Evolutionary conservation across 805 yeast species (phyloP).

Genomic region (Candida morakotiae): DNA sequence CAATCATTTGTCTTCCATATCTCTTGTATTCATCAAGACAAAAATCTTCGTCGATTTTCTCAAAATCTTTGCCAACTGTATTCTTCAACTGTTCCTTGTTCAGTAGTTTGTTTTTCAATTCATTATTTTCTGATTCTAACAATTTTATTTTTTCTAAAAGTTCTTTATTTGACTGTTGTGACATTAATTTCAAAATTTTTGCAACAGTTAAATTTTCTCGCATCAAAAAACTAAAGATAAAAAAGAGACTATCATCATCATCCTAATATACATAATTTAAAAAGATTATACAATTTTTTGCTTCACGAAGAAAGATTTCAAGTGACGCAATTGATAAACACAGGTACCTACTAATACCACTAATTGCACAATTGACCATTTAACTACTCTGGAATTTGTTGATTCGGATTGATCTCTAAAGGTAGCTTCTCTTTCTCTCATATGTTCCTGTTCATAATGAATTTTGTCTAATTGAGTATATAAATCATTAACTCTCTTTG

Average conservation of each 20-base stretch:
- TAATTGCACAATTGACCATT: conserved; percentile 73
- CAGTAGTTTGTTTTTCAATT: no score
- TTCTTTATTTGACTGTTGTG: conserved; percentile 12
- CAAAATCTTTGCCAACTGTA: conserved; percentile 1
- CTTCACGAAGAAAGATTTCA: conserved; percentile 79
- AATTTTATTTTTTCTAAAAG: conserved; percentile 19
- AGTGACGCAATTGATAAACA: conserved; percentile 69
- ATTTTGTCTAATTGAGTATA: conserved; percentile 38
- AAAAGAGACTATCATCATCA: neutral
- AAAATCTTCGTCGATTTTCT: conserved; percentile 13
- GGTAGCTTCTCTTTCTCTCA: conserved; percentile 71
- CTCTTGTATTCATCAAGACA: conserved; percentile 67
- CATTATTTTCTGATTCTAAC: conserved; percentile 15
- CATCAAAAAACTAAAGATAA: neutral
- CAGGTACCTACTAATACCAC: conserved; percentile 66
- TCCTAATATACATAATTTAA: neutral
- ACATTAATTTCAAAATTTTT: neutral
- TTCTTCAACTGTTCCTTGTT: no score
- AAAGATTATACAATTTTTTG: conserved; percentile 66
- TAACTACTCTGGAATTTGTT: conserved; percentile 68
- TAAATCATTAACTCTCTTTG: conserved; percentile 32
- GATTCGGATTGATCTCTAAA: conserved; percentile 77
- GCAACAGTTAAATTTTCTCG: neutral
- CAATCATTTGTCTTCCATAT: conserved; percentile 95
- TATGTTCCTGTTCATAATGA: conserved; percentile 42